Evolutionary conservation across 495 filamentous ascomycete species (phyloP).

Genomic region (Podospora didyma): DNA sequence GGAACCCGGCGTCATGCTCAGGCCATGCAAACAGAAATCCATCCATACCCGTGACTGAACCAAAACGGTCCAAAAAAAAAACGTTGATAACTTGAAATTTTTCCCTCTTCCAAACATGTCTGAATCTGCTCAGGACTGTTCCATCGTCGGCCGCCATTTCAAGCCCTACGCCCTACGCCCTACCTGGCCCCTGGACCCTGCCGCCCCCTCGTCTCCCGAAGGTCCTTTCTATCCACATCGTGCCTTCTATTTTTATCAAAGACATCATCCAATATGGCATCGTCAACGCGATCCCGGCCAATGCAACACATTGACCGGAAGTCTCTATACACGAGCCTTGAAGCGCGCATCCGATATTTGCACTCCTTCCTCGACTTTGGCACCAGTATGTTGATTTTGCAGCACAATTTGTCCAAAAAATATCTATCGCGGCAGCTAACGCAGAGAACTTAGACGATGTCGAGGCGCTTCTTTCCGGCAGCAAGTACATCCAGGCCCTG

Average conservation of each 20-base stretch:
- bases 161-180: no score
- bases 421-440: not conserved
- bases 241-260: not conserved
- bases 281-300: conserved; percentile 20
- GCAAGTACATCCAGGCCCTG: conserved; percentile 69
- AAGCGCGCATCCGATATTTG: conserved; percentile 64
- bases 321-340: conserved; percentile 62
- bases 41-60: not conserved
- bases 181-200: no score
- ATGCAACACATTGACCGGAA: conserved; percentile 65
- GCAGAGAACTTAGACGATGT: conserved; percentile 50
- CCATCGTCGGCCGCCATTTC: no score
- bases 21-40: not conserved
- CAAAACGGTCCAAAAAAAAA: not conserved
- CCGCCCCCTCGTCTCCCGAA: no score
- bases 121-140: no score
- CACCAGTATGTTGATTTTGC: conserved; percentile 40
- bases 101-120: not conserved
- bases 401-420: not conserved
- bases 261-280: conserved; percentile 23
- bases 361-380: conserved; percentile 71
- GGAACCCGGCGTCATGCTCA: not conserved
- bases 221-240: not conserved
- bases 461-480: conserved; percentile 59
- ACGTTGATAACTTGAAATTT: not conserved